phyloP scores from a whole-genome alignment of 108 stramenopile species.

The Parietichytrium sp. region DNA sequence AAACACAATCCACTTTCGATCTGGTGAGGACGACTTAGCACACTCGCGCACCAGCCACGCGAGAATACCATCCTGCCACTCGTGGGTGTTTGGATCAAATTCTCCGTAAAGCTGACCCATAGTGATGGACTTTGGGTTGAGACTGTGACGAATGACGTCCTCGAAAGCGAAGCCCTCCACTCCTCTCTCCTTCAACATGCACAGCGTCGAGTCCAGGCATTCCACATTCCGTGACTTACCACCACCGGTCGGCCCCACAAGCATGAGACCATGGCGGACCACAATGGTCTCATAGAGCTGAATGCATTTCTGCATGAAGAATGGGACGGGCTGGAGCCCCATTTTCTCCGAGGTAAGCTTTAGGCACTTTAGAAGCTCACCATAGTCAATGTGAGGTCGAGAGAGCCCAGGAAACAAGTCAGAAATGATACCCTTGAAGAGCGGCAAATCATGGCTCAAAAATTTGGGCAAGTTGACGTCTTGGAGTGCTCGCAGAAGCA shows the following conservation, averaged over 20 bases:
- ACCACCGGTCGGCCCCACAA: slow-evolving; percentile 69
- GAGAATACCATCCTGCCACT: slow-evolving; percentile 73
- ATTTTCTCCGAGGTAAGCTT: slow-evolving; percentile 52
- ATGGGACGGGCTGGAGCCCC: slow-evolving; percentile 50
- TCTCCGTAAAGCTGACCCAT: slow-evolving; percentile 73
- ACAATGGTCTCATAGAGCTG: slow-evolving; percentile 74
- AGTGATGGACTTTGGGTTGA: slow-evolving; percentile 63
- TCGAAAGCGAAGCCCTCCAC: slow-evolving; percentile 58
- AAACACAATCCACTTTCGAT: slow-evolving; percentile 71
- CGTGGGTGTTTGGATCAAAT: slow-evolving; percentile 69
- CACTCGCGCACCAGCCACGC: slow-evolving; percentile 65
- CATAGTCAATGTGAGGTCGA: slow-evolving; percentile 66
- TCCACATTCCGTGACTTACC: slow-evolving; percentile 65
- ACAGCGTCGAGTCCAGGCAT: slow-evolving; percentile 59
- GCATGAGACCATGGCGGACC: slow-evolving; percentile 72
- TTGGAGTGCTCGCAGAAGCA: slow-evolving; percentile 58
- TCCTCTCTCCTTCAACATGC: slow-evolving; percentile 41
- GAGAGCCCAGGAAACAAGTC: slow-evolving; percentile 65
- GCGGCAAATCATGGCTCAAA: slow-evolving; percentile 68
- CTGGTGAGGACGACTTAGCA: slow-evolving; percentile 57
- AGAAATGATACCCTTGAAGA: slow-evolving; percentile 67
- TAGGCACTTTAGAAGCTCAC: slow-evolving; percentile 50
- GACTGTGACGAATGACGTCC: slow-evolving; percentile 61
- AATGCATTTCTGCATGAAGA: slow-evolving; percentile 62
- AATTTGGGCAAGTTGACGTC: slow-evolving; percentile 73